These are phyloP conservation scores for Clarireedia hainanense DNA, from an alignment of 2,329 filamentous ascomycete species.

Conservation along the genomic window DNA sequence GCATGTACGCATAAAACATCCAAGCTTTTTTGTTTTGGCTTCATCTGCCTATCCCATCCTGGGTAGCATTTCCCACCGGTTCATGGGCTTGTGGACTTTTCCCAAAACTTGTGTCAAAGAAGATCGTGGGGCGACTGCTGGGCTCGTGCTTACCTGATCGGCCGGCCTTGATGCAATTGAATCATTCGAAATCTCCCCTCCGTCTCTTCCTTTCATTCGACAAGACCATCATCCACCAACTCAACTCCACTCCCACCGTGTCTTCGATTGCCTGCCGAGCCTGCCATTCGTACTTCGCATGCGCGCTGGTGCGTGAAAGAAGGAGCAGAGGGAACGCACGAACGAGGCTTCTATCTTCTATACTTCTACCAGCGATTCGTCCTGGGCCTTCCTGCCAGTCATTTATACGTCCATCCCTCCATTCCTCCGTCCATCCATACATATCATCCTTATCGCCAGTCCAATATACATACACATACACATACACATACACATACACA, in stretches of 20 bases:
- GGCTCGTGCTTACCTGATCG: not conserved
- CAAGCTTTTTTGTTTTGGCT: not conserved
- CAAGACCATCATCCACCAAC: not conserved
- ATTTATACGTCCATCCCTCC: no score
- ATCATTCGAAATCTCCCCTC: not conserved
- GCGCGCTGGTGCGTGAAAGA: no score
- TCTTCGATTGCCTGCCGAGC: no score
- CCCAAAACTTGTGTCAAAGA: not conserved
- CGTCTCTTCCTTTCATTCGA: not conserved
- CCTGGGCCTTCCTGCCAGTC: no score
- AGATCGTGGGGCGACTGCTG: not conserved
- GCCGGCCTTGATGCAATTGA: not conserved
- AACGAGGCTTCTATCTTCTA: no score
- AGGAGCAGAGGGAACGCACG: no score
- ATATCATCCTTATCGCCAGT: no score
- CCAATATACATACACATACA: no score
- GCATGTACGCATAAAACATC: not conserved
- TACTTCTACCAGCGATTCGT: no score
- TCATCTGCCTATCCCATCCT: not conserved
- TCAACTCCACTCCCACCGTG: not conserved
- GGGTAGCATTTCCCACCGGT: not conserved
- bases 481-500: no score
- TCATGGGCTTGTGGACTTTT: not conserved
- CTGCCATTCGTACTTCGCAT: no score
- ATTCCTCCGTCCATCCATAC: no score